Conservation (phyloP, 1,284 basidiomycete species). For the Ustilago hordei region DNA sequence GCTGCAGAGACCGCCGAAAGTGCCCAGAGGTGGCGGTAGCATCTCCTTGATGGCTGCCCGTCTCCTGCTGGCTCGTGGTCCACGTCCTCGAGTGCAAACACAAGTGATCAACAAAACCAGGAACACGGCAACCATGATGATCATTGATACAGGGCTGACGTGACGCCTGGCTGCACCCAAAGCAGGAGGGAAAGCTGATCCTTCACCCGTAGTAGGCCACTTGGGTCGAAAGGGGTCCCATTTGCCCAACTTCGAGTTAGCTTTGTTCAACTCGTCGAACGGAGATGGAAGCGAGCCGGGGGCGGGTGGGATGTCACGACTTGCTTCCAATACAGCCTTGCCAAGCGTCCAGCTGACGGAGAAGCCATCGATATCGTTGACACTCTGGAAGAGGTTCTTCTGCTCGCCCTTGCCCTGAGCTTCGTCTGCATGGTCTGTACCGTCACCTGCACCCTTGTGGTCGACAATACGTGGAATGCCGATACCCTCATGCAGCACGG, state of each 20-base stretch:
- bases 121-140: slow-evolving; percentile 44
- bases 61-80: slow-evolving; percentile 44
- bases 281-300: slow-evolving; percentile 48
- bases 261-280: slow-evolving; percentile 44
- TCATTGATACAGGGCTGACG: slow-evolving; percentile 36
- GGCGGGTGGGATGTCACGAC: slow-evolving; percentile 71
- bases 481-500: slow-evolving; percentile 94
- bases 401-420: slow-evolving; percentile 61
- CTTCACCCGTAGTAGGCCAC: slow-evolving; percentile 50
- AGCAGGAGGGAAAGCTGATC: slow-evolving; percentile 46
- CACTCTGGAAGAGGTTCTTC: slow-evolving; percentile 80
- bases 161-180: slow-evolving; percentile 29
- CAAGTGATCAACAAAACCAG: slow-evolving; percentile 46
- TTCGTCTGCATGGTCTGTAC: slow-evolving; percentile 57
- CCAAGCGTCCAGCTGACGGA: slow-evolving; percentile 98
- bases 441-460: slow-evolving; percentile 69
- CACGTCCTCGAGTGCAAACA: slow-evolving; percentile 52
- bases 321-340: slow-evolving; percentile 97
- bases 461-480: slow-evolving; percentile 92
- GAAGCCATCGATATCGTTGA: slow-evolving; percentile 90
- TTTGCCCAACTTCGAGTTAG: slow-evolving; percentile 39
- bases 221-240: slow-evolving; percentile 47
- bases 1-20: slow-evolving; percentile 44
- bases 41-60: slow-evolving; percentile 51
- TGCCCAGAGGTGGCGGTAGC: slow-evolving; percentile 56